Evolutionary conservation across 1,284 basidiomycete genomes (phyloP), one percentile per base, ranked within the genome.

Genomic region (Boletus semigastroideus): DNA sequence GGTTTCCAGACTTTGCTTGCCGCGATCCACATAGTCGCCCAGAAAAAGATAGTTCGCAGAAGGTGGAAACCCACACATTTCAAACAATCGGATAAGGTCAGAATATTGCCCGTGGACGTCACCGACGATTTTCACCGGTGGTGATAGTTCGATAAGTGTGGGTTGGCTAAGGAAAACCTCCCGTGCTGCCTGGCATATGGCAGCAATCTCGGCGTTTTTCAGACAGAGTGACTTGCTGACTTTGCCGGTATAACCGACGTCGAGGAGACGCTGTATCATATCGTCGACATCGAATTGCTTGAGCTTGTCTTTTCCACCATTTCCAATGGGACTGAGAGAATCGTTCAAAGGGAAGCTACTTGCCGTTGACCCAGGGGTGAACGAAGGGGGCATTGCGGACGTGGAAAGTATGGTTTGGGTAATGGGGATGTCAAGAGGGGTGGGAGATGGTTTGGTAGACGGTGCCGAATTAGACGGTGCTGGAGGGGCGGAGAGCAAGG

Each of bases 11-110:
- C 91, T 94, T 75, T 99, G 97, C 77, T 99, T 99, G 51, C 97
- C 97, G 58, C 97, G 81, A 74, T 99, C 97, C 61, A 99, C 97
- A 65, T 99, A 99, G 76, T 99, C 96, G 46, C 96, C 96, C 31
- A 98, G 80, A 79, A 99, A 99, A 55, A 99, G 89, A 72, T 99
- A 99, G 71, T 99, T 99, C 58, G 95, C 90, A 10, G 89, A 83
- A 4, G 97, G 97, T 20, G 97, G 97, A 73, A 98, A 99, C 13
- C 97, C 97, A 66, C 97, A 98, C 95, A 98, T 98, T 73, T 99
- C 97, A 68, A 99, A 99, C 53, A 99, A 76, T 49, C 97, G 87
- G 63, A 99, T 96, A 65, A 99, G 84, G 77, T 99, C 97, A 54
- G 92, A 94, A 72, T 98, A 99, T 74, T 98, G 95, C 5, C 97